Conservation (phyloP, 2,329 filamentous ascomycete species). For the Tolypocladium album region DNA sequence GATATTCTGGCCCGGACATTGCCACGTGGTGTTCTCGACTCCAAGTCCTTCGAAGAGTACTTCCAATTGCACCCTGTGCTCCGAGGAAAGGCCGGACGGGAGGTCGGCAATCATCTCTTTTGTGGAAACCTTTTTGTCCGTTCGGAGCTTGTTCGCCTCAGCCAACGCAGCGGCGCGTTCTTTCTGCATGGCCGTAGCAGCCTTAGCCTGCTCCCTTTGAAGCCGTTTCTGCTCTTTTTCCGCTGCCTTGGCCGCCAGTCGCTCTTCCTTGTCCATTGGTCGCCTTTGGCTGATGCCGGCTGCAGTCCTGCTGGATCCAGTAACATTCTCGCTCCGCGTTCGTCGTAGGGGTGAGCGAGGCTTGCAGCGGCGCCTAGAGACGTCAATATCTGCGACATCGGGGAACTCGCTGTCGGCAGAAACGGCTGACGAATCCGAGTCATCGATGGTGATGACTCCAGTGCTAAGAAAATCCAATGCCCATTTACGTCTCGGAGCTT, state of each 20-base stretch:
- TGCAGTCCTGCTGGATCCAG: neutral
- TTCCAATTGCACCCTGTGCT: conserved; percentile 33
- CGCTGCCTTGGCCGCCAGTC: conserved; percentile 10
- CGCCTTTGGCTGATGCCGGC: neutral
- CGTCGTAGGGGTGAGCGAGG: conserved; percentile 14
- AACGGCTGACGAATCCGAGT: conserved; percentile 15
- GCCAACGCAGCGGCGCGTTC: conserved; percentile 54
- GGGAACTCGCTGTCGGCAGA: conserved; percentile 40
- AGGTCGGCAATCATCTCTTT: conserved; percentile 72
- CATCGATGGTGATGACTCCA: conserved; percentile 24
- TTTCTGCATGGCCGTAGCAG: conserved; percentile 52
- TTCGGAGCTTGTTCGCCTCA: conserved; percentile 62
- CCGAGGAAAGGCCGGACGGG: conserved; percentile 41
- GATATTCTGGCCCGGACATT: conserved; percentile 37
- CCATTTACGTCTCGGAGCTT: neutral
- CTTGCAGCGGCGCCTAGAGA: conserved; percentile 10
- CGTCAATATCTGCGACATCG: conserved; percentile 30
- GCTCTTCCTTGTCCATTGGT: neutral
- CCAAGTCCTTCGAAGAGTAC: conserved; percentile 39
- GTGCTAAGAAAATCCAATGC: neutral
- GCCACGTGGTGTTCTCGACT: conserved; percentile 33
- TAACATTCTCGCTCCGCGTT: conserved; percentile 19
- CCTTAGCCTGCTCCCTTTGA: conserved; percentile 49
- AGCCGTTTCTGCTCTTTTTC: conserved; percentile 45
- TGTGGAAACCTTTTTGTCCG: conserved; percentile 62